phyloP scores from a whole-genome alignment of 345 rosid species.

The Populus nigra region DNA sequence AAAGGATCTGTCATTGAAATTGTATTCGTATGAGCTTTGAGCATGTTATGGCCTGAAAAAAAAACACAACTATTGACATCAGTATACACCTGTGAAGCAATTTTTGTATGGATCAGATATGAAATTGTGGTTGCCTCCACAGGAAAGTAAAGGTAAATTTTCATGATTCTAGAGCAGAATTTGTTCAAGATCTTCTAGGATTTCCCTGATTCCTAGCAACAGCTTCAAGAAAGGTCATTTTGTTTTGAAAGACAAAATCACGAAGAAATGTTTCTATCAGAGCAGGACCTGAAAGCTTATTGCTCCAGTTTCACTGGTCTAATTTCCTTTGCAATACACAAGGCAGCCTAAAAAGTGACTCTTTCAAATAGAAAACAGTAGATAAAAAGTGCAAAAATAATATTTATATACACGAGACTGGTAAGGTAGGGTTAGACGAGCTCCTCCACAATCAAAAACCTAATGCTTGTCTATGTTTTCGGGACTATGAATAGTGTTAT shows the following conservation, averaged over 20 bases:
- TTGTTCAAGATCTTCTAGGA: neutral
- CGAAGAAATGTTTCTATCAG: neutral
- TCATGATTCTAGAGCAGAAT: too few species aligned
- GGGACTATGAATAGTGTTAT: neutral
- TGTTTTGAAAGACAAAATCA: neutral
- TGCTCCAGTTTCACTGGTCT: conserved; percentile 1
- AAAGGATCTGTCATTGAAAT: neutral
- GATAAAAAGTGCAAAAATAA: neutral
- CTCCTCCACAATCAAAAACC: neutral
- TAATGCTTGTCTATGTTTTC: neutral
- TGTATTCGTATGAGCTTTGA: too few species aligned
- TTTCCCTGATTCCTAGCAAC: neutral
- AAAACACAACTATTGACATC: too few species aligned
- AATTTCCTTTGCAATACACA: conserved; percentile 5
- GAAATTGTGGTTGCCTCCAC: too few species aligned
- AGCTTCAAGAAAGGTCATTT: neutral
- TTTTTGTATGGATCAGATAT: too few species aligned
- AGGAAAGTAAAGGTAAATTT: too few species aligned
- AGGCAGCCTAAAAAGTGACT: neutral
- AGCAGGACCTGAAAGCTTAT: neutral
- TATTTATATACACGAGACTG: neutral
- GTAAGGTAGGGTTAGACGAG: neutral
- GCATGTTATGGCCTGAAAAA: too few species aligned
- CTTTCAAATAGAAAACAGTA: neutral
- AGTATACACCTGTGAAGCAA: too few species aligned